phyloP scores from a whole-genome alignment of 306 rosid genomes.

The Begonia peltatifolia region DNA sequence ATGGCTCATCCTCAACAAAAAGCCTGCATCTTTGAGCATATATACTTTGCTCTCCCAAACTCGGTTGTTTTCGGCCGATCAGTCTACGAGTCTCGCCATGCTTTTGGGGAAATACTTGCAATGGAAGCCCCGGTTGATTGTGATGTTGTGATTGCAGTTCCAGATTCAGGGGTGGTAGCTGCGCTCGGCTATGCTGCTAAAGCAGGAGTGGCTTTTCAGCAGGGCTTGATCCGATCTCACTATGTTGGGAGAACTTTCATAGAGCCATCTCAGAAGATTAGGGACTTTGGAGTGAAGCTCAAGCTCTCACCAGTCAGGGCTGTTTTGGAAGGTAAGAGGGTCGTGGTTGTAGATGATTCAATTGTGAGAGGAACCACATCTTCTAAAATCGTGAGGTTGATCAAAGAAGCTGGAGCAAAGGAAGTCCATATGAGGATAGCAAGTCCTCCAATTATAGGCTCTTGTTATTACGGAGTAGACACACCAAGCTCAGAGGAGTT shows the following conservation, averaged over 20 bases:
- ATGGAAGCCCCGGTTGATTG: too few species aligned
- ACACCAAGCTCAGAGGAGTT: conserved; percentile 80
- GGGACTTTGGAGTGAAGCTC: conserved; percentile 74
- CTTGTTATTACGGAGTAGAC: conserved; percentile 85
- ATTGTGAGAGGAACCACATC: conserved; percentile 85
- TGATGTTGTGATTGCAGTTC: conserved; percentile 23
- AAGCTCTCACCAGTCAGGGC: conserved; percentile 63
- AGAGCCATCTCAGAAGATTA: conserved; percentile 75
- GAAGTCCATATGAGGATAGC: conserved; percentile 93
- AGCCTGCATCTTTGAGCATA: conserved; percentile 72
- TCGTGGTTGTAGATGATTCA: conserved; percentile 86
- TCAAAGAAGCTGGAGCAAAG: conserved; percentile 77
- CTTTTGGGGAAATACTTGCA: conserved; percentile 14
- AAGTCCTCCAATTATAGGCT: conserved; percentile 70
- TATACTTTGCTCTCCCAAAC: conserved; percentile 71
- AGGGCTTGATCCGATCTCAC: conserved; percentile 74
- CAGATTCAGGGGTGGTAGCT: conserved; percentile 84
- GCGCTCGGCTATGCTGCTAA: conserved; percentile 81
- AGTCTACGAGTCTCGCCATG: conserved; percentile 51
- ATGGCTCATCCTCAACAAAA: conserved; percentile 72
- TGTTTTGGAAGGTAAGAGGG: conserved; percentile 73
- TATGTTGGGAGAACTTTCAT: conserved; percentile 89
- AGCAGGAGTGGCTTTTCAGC: conserved; percentile 81
- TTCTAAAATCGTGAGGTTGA: conserved; percentile 66
- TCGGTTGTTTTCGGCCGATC: conserved; percentile 73